These are phyloP conservation scores for Cyberlindnera maritima DNA, from an alignment of 805 yeast species.

Conservation along the genomic window DNA sequence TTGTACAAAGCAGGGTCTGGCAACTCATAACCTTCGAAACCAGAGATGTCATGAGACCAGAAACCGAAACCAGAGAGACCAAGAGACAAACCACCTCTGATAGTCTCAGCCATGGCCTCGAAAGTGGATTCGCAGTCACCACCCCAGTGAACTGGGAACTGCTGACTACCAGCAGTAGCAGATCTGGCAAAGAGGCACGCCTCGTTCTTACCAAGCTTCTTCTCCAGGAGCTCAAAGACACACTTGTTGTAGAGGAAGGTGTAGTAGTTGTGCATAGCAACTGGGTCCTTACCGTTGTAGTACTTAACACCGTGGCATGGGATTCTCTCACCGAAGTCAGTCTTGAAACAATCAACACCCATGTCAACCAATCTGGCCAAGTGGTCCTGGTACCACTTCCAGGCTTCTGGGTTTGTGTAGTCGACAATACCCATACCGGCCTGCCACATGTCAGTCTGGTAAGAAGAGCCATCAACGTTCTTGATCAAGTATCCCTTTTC, in stretches of 20 bases:
- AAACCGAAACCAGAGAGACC: constrained; percentile 23
- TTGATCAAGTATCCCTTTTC: constrained; percentile 21
- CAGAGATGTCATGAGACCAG: constrained; percentile 27
- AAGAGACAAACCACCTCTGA: constrained; percentile 25
- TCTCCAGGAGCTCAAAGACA: constrained; percentile 22
- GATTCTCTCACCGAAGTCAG: constrained; percentile 27
- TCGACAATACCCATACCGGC: constrained; percentile 27
- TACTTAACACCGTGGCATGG: constrained; percentile 20
- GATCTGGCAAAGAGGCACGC: constrained; percentile 25
- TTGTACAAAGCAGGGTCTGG: constrained; percentile 25
- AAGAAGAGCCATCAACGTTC: constrained; percentile 20
- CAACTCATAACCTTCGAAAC: constrained; percentile 19
- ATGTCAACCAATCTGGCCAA: constrained; percentile 18
- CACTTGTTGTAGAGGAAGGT: constrained; percentile 23
- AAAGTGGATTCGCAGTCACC: constrained; percentile 26
- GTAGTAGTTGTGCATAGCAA: constrained; percentile 23
- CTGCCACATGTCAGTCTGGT: constrained; percentile 24
- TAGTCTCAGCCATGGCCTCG: constrained; percentile 25
- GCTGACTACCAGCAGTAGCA: constrained; percentile 24
- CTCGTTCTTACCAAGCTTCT: constrained; percentile 21
- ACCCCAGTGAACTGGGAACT: constrained; percentile 28
- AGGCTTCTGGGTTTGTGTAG: constrained; percentile 24
- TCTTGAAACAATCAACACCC: constrained; percentile 25
- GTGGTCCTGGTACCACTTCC: constrained; percentile 20
- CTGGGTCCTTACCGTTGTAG: constrained; percentile 16